These are phyloP conservation scores for Parathielavia hyrcaniae DNA, from an alignment of 495 filamentous ascomycete genomes.

Conservation along the genomic window DNA sequence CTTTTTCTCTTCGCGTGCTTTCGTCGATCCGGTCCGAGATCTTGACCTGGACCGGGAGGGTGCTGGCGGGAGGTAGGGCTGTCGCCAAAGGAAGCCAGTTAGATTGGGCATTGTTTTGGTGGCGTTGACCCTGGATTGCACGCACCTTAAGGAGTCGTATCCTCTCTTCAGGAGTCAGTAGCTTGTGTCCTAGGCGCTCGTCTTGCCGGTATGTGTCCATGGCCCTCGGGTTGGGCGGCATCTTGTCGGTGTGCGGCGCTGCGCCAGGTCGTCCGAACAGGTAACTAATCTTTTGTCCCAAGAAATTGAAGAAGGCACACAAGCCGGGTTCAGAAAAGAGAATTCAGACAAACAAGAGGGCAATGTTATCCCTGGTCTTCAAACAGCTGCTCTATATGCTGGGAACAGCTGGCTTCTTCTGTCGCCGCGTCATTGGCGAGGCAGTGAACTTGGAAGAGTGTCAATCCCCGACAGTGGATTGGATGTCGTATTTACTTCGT, in stretches of 20 bases:
- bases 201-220: slow-evolving; percentile 58
- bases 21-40: slow-evolving; percentile 17
- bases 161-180: slow-evolving; percentile 59
- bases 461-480: background rate
- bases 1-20: slow-evolving; percentile 25
- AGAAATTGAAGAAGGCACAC: background rate
- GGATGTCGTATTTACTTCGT: background rate
- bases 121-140: background rate
- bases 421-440: slow-evolving; percentile 13
- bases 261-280: background rate
- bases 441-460: no score
- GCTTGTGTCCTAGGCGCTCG: slow-evolving; percentile 50
- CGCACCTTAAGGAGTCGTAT: slow-evolving; percentile 58
- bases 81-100: slow-evolving; percentile 8
- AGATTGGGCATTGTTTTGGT: background rate
- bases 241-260: slow-evolving; percentile 26
- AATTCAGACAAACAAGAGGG: background rate
- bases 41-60: slow-evolving; percentile 33
- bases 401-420: slow-evolving; percentile 11
- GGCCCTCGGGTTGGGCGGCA: slow-evolving; percentile 51
- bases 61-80: slow-evolving; percentile 67
- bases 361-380: background rate
- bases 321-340: background rate
- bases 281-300: background rate
- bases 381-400: background rate